phyloP scores from a whole-genome alignment of 73 alveolate genomes.

The Paramecium caudatum region DNA sequence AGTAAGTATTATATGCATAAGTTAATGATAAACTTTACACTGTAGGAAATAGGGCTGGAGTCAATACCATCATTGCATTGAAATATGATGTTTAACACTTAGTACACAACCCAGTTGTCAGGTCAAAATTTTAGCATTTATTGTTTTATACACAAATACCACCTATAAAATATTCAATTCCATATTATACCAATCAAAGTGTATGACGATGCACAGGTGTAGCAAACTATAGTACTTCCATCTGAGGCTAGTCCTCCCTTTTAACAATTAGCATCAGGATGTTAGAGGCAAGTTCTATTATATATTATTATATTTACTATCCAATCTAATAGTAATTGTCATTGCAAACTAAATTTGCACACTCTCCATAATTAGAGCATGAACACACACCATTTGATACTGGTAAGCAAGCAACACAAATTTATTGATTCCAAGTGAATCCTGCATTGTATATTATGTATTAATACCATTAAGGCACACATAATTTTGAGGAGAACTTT shows the following conservation, averaged over 20 bases:
- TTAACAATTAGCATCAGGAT: neutral
- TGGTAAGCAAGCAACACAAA: neutral
- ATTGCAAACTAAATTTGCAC: neutral
- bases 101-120: neutral
- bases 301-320: neutral
- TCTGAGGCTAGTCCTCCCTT: constrained; percentile 14
- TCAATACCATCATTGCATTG: neutral
- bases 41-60: neutral
- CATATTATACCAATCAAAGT: neutral
- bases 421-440: neutral
- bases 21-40: neutral
- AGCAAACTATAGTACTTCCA: constrained; percentile 9
- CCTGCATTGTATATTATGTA: constrained; percentile 13
- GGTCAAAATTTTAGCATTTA: neutral
- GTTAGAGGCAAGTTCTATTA: neutral
- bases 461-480: neutral
- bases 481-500: too few relatives aligned
- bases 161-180: neutral
- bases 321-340: constrained; percentile 11
- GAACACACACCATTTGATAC: neutral
- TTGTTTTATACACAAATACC: constrained; percentile 5
- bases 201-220: neutral
- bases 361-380: neutral
- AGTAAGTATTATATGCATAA: neutral
- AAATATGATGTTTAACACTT: neutral